Conservation (phyloP, 1,139 yeast genomes). For the Pneumocystis carinii region DNA sequence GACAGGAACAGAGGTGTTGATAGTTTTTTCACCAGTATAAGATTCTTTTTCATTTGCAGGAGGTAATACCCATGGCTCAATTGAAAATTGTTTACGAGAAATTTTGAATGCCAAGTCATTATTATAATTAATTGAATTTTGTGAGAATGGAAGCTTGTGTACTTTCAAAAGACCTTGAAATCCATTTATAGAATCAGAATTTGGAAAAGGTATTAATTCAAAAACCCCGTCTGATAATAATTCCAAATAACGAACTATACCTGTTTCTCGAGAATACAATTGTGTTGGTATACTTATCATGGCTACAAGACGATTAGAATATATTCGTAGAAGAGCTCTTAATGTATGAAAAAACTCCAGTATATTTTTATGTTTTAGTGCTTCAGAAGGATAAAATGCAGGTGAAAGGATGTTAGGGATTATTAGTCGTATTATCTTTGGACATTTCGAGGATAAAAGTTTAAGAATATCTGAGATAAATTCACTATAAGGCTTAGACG, state of each 20-base stretch:
- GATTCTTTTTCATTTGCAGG: slow-evolving; percentile 8
- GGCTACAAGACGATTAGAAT: slow-evolving; percentile 35
- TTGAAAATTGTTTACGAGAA: slow-evolving; percentile 8
- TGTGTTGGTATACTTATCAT: slow-evolving; percentile 49
- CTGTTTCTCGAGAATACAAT: slow-evolving; percentile 40
- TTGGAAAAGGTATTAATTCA: slow-evolving; percentile 59
- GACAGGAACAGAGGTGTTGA: background rate
- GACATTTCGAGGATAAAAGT: slow-evolving; percentile 8
- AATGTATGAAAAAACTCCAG: slow-evolving; percentile 51
- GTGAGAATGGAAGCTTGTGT: slow-evolving; percentile 8
- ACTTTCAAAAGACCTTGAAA: slow-evolving; percentile 12
- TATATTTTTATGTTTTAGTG: slow-evolving; percentile 35
- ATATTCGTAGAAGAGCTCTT: slow-evolving; percentile 38
- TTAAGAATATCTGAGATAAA: slow-evolving; percentile 9
- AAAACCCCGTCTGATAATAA: slow-evolving; percentile 51
- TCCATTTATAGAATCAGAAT: slow-evolving; percentile 4
- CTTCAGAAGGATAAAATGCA: slow-evolving; percentile 47
- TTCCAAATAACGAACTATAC: slow-evolving; percentile 42
- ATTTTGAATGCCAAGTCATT: slow-evolving; percentile 10
- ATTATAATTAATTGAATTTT: background rate
- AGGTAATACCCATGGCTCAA: slow-evolving; percentile 11
- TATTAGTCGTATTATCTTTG: slow-evolving; percentile 42
- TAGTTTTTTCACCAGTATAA: background rate
- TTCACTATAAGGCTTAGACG: slow-evolving; percentile 9
- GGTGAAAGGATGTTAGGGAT: slow-evolving; percentile 74